A percentile compares a stretch with the other conserved stretches of the same genome.
phyloP scores from a whole-genome alignment of 2,329 filamentous ascomycete genomes.

The Xylariaceae sp. region DNA sequence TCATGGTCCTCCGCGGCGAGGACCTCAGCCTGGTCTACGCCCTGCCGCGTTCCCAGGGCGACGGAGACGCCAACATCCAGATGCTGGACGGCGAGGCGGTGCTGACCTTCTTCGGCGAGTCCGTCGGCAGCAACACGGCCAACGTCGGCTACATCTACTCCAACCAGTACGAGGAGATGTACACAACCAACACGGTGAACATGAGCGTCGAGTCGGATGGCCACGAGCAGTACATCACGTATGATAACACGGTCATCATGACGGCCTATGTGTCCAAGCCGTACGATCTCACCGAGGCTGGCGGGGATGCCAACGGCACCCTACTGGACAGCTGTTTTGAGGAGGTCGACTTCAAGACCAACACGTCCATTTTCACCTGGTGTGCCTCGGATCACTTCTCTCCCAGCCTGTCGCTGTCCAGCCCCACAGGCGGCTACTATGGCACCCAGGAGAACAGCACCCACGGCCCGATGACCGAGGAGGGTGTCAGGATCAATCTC shows the following conservation, averaged over 20 bases:
- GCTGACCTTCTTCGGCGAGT: not conserved
- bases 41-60: constrained; percentile 3
- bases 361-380: constrained; percentile 27
- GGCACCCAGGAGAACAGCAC: no score
- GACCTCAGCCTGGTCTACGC: constrained; percentile 10
- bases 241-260: constrained; percentile 29
- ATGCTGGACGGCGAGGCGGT: constrained; percentile 23
- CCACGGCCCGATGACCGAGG: not conserved
- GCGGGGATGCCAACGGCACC: constrained; percentile 19
- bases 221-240: constrained; percentile 28
- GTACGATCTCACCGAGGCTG: constrained; percentile 19
- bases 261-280: constrained; percentile 27
- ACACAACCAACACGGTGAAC: not conserved
- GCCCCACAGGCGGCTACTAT: not conserved
- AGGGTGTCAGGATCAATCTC: not conserved
- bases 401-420: not conserved
- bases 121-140: not conserved
- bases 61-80: constrained; percentile 13
- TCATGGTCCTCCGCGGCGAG: constrained; percentile 8
- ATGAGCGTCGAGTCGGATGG: not conserved
- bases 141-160: not conserved
- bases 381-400: constrained; percentile 23
- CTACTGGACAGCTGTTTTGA: constrained; percentile 29
- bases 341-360: constrained; percentile 26
- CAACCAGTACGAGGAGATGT: not conserved